Base-by-base conservation (phyloP, 2,329 filamentous ascomycete species). In the Chaetomium globosum region DNA sequence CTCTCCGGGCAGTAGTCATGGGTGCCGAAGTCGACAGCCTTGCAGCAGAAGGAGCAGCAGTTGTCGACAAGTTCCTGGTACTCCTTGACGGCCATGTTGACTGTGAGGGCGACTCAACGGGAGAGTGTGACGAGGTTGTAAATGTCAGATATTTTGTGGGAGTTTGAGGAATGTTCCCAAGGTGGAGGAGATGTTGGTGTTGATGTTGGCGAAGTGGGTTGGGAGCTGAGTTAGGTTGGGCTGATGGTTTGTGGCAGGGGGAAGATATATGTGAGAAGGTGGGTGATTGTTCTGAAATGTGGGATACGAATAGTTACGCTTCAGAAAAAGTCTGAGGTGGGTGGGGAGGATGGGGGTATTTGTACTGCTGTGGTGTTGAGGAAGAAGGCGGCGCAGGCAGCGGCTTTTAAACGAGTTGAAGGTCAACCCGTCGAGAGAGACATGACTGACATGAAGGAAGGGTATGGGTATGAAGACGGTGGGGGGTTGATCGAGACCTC, bases 21-120 rank as follows among this genome's bases (percentile, higher is more conserved):
- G 56, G 80, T 79, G 67, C 81, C 81, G 63, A 80, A 80, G 71
- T 83, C 80, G 61, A 79, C 77, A 39, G 79, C 79, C 71, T 80
- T 81, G 77, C 82, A 84, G 75, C 82, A 84, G 70, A 79, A 82
- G 30, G 78, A 78, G 77, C 82, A 84, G 80, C 82, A 84, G 69
- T 78, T 72, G 75, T 81, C 77, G 75, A 83, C 78, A 64, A 82
- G 80, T 63, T 77, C 77, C 67, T 79, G 74, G 68, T 75, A 73
- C 62, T 80, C 79, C 71, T 78, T 76, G 75, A 77, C 72, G 71
- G 76, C 75, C 81, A 83, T 83, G 68, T 67, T 76, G 74, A 56
- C 33, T 31, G 57, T 53, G 23, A n/a, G 46, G n/a, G 5, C 23
- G 33, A 46, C 6, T 30, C 52, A 19, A 39, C 36, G 36, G 46